Evolutionary conservation across 495 filamentous ascomycete species (phyloP).

Genomic region (Trichoderma reesei): DNA sequence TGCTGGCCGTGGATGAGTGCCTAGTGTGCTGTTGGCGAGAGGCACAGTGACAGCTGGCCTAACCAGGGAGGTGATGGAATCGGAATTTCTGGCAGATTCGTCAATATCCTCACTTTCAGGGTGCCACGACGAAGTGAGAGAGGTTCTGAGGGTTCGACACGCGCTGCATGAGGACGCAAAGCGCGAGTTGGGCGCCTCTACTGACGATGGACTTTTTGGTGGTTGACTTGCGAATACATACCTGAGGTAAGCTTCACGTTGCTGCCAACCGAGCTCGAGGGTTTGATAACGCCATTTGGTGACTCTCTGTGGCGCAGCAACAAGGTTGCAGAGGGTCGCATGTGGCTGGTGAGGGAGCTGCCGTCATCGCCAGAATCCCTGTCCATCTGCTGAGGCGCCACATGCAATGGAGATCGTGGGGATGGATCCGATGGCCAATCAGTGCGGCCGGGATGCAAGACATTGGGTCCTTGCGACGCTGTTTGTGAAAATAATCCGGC

Average conservation of each 20-base stretch:
- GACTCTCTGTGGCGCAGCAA: not conserved
- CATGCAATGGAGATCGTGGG: conserved; percentile 7
- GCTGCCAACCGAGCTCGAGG: not conserved
- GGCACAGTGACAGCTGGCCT: not conserved
- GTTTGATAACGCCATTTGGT: not conserved
- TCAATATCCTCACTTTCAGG: not conserved
- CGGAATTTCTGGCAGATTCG: not conserved
- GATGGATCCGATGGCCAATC: not conserved
- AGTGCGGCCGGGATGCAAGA: not conserved
- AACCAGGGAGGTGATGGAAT: not conserved
- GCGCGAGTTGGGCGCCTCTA: not conserved
- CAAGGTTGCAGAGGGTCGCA: no score
- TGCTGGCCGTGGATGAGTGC: not conserved
- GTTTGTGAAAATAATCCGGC: no score
- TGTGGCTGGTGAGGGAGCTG: not conserved
- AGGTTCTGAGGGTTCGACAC: not conserved
- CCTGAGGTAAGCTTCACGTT: not conserved
- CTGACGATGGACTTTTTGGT: not conserved
- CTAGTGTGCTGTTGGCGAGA: no score
- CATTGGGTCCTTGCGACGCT: not conserved
- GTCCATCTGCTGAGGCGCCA: not conserved
- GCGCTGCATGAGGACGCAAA: not conserved
- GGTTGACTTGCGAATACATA: not conserved
- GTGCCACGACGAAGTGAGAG: not conserved
- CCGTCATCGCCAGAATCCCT: not conserved